phyloP scores from a whole-genome alignment of 1,284 basidiomycete genomes.

The Lentinus polychrous region DNA sequence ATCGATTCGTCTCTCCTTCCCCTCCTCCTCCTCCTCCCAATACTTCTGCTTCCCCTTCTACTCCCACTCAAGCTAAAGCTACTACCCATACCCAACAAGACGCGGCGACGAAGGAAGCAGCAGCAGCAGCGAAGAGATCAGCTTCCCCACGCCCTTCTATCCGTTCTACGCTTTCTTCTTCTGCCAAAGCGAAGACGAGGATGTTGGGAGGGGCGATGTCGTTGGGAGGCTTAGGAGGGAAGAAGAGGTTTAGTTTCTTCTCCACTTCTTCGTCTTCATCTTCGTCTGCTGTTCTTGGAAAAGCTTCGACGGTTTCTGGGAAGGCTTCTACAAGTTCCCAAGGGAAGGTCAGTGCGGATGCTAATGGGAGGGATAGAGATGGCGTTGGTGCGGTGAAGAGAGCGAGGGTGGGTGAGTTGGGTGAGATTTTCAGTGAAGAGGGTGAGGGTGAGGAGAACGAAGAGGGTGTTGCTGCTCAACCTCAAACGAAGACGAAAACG shows the following conservation, averaged over 20 bases:
- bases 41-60: conserved; percentile 6
- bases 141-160: conserved; percentile 46
- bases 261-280: too few relatives aligned
- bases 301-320: conserved; percentile 12
- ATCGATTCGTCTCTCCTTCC: conserved; percentile 37
- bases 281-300: too few relatives aligned
- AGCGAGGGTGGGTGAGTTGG: conserved; percentile 53
- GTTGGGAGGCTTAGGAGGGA: conserved; percentile 32
- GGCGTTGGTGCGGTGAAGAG: too few relatives aligned
- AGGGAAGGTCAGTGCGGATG: conserved; percentile 16
- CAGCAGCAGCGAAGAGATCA: conserved; percentile 18
- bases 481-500: conserved; percentile 2
- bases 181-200: conserved; percentile 20
- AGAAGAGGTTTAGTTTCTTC: conserved; percentile 58
- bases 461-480: background rate
- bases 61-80: too few relatives aligned
- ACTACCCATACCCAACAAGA: too few relatives aligned
- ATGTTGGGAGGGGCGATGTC: too few relatives aligned
- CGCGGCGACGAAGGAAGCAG: too few relatives aligned
- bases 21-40: conserved; percentile 23
- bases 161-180: conserved; percentile 34
- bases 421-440: conserved; percentile 50
- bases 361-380: conserved; percentile 23
- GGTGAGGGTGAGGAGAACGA: conserved; percentile 16
- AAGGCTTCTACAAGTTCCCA: conserved; percentile 8